phyloP scores from a whole-genome alignment of 176 grass and related monocot genomes.

The Olyra latifolia region DNA sequence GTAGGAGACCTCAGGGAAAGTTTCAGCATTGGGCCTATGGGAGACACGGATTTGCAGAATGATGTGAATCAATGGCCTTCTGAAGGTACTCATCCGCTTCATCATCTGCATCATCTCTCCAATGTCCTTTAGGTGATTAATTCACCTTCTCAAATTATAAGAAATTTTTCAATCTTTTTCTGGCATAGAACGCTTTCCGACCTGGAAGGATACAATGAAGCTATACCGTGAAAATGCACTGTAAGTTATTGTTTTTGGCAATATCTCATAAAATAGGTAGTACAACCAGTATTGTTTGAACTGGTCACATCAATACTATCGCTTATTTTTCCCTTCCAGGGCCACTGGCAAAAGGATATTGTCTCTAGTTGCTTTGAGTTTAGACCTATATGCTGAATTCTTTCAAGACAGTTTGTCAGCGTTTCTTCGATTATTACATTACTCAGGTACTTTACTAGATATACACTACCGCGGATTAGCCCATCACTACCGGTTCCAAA shows the following conservation, averaged over 20 bases:
- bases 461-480: too few species aligned
- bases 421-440: constrained; percentile 60
- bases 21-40: constrained; percentile 51
- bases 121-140: neutral
- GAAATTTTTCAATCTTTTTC: neutral
- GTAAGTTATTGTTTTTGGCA: constrained; percentile 39
- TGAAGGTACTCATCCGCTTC: constrained; percentile 30
- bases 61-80: constrained; percentile 48
- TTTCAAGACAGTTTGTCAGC: constrained; percentile 34
- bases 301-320: neutral
- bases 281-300: neutral
- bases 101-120: neutral
- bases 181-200: constrained; percentile 43
- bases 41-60: neutral
- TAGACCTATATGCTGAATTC: constrained; percentile 48
- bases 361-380: constrained; percentile 33
- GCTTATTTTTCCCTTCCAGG: constrained; percentile 13
- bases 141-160: neutral
- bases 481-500: too few species aligned
- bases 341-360: constrained; percentile 42
- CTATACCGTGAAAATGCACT: neutral
- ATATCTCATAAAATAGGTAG: too few species aligned
- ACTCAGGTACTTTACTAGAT: constrained; percentile 34
- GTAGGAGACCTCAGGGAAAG: constrained; percentile 59
- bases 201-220: constrained; percentile 51